Evolutionary conservation across 331 rosid genomes (phyloP), one percentile per base, ranked within the genome.

Genomic region (Cydonia oblonga): DNA sequence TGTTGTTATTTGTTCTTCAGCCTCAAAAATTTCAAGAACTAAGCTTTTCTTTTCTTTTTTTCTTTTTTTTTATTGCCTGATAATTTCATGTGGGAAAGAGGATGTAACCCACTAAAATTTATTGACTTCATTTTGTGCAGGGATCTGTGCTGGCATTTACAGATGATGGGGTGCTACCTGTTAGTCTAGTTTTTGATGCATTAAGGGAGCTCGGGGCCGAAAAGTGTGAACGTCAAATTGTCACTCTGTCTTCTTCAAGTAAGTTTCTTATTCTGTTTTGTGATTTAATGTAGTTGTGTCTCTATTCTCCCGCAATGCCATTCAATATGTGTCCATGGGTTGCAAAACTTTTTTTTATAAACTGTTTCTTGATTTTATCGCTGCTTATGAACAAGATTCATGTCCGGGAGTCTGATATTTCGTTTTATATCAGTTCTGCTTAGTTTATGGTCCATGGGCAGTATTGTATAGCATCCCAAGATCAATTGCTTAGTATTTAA

Each of bases 231-330:
- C 96, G 91, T 61, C 77, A 86, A 11, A 75, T 89, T 63, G 64
- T 93, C 69, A 89, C 96, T 58, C 92, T 86, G 25, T 78, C 90
- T 38, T 85, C 88, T 40, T 64, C 78, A n/a, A 75, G 98, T 93
- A 89, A 46, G 73, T 82, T 33, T 69, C 40, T 76, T 22, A 9
- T 5, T 15, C 60, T 5, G 33, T 32, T 13, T 16, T 66, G 64
- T 59, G 30, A 64, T 68, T 64, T 57, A 13, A 35, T 2, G 18
- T 23, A 8, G 30, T 46, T 3, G 40, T 19, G 2, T 24, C 16
- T 35, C 23, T n/a, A 8, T 19, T 64, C 44, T 11, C 46, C 42
- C 10, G 2, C 38, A 30, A 28, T 9, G 49, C 23, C 16, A n/a
- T 14, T 42, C 7, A 5, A 6, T 16, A 16, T 49, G 54, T 49